Evolutionary conservation across 768 basidiomycete species (phyloP), one percentile per base, ranked within the genome.

Genomic region (Russula brevipes): DNA sequence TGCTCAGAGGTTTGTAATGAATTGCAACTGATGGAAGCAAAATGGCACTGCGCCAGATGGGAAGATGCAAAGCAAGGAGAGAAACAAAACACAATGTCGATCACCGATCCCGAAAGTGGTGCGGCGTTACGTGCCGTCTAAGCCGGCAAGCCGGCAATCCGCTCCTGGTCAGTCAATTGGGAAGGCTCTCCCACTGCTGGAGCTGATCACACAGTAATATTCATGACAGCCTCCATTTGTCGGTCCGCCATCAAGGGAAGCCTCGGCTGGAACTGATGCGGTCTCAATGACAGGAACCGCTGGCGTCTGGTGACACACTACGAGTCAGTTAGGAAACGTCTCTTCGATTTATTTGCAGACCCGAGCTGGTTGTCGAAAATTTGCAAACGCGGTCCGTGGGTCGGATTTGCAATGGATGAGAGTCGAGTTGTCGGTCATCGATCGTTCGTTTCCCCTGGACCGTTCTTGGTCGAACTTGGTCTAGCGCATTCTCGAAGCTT

Each of bases 391-490:
- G 31, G 44, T 24, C 38, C 38, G 38, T 7, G 12, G 7, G 12
- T 8, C 12, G 38, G 38, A 39, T 62, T 16, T 14, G 42, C 39
- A 35, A 52, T 24, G 24, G 24, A 24, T 24, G 24, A 24, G 24
- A 24, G 24, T 24, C 24, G 24, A 24, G 24, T 24, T 24, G 24
- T 24, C 24, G 24, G 24, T 24, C 24, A 24, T 57, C 42, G 52
- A 59, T 54, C 36, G n/a, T 57, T 10, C n/a, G 19, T 31, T 45
- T 44, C 31, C 14, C 38, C 24, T 24, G 24, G 24, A 24, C 24
- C 12, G 56, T 46, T 30, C 62, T 52, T 59, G 62, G 62, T 59
- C 24, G 24, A 24, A 24, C 24, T 24, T 24, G 24, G 24, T 24
- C 24, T 24, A 24, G 24, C 24, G 24, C 24, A 24, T 24, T 24